Base-by-base conservation (phyloP, 1,284 basidiomycete genomes). In the Chalciporus sp. region DNA sequence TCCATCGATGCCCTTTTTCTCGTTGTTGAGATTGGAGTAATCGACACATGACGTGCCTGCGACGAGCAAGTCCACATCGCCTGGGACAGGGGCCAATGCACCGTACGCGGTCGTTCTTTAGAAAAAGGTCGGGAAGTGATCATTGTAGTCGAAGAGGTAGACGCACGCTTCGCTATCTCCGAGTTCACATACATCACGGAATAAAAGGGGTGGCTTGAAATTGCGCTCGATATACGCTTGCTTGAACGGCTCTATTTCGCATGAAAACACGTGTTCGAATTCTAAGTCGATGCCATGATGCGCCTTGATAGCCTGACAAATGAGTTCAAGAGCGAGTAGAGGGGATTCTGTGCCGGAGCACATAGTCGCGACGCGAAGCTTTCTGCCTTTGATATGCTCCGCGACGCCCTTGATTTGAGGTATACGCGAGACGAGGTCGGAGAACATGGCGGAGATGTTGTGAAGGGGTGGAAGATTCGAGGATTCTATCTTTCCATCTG, bases 191-290 rank as follows among this genome's bases (percentile, higher is more conserved):
- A 98, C 95, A 68, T 98, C 95, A 51, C 95, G 85, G 70, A 98
- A 98, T 33, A 98, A 78, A 35, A 97, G 74, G 5, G 95, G 94
- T 12, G 94, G 93, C 53, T 84, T 83, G 69, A 98, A 98, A 72
- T 98, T 98, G 26, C 95, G 83, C 71, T 98, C 95, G 58, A 98
- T 98, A 71, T 98, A 98, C 0, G 95, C 95, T 71, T 98, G 95
- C 72, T 98, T 98, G 82, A 95, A 98, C 2, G 95, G 95, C 68
- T 97, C 95, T 58, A 98, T 97, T 74, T 98, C 95, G 73, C 95
- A 97, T 0, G 95, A 97, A 72, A 98, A 98, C 49, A 97, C 93
- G 72, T 98, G 95, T 64, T 96, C 88, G 57, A 95, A 77, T 33
- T 88, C 81, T 47, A 97, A 75, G 1, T 81, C 76, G 41, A 89